These are phyloP conservation scores for Adansonia digitata DNA, from an alignment of 345 rosid genomes.

Conservation along the genomic window DNA sequence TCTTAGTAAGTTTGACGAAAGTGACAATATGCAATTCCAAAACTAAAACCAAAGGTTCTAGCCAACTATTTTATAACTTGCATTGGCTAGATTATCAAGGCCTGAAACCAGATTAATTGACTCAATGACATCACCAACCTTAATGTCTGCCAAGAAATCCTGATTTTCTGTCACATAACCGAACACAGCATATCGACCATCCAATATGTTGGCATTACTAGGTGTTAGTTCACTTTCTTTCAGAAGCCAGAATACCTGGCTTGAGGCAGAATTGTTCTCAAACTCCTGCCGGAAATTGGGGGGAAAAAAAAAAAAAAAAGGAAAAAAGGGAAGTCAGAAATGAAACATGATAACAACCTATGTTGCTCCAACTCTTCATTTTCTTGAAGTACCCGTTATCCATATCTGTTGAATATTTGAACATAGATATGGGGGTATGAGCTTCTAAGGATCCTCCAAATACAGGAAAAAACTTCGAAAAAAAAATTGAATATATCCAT, in stretches of 20 bases:
- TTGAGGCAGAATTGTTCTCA: slow-evolving; percentile 88
- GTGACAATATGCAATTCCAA: not conserved
- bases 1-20: not conserved
- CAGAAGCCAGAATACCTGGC: slow-evolving; percentile 92
- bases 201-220: slow-evolving; percentile 91
- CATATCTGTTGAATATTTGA: not conserved
- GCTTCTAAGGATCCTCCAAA: no score
- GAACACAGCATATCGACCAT: slow-evolving; percentile 91
- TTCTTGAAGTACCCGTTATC: no score
- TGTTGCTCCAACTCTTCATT: no score
- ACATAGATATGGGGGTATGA: no score
- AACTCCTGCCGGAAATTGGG: slow-evolving; percentile 57
- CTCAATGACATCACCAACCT: slow-evolving; percentile 92
- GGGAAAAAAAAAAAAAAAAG: no score
- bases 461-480: no score
- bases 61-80: slow-evolving; percentile 92
- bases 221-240: slow-evolving; percentile 99
- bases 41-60: slow-evolving; percentile 25
- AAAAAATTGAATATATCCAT: no score
- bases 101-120: slow-evolving; percentile 93
- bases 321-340: not conserved
- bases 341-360: not conserved
- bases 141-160: slow-evolving; percentile 85
- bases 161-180: slow-evolving; percentile 88
- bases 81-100: slow-evolving; percentile 79